Conservation (phyloP, 2,329 filamentous ascomycete genomes). For the Nemania sp. region DNA sequence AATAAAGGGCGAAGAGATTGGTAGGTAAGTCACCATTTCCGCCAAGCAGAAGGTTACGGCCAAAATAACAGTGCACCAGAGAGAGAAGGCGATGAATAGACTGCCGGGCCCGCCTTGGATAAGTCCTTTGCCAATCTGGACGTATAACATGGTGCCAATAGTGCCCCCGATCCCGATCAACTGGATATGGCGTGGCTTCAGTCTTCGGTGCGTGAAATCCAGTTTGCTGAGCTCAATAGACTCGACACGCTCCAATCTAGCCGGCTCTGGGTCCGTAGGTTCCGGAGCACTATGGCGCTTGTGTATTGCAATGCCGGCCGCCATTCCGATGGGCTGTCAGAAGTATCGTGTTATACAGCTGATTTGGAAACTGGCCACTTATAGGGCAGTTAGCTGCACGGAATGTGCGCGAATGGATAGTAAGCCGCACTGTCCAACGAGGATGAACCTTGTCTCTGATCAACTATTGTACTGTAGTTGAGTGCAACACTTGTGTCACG, state of each 20-base stretch:
- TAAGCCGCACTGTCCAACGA: not conserved
- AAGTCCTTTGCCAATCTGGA: constrained; percentile 62
- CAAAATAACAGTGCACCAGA: constrained; percentile 66
- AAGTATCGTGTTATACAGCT: not conserved
- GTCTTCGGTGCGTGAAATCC: constrained; percentile 55
- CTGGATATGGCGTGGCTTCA: constrained; percentile 62
- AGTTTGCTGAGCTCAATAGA: constrained; percentile 28
- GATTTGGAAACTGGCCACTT: not conserved
- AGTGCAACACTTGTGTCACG: not conserved
- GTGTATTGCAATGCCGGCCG: constrained; percentile 3
- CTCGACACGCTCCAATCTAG: constrained; percentile 27
- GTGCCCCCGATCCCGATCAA: constrained; percentile 67
- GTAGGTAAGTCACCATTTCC: constrained; percentile 78
- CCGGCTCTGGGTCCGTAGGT: constrained; percentile 28
- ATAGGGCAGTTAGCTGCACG: not conserved
- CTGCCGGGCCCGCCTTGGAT: constrained; percentile 63
- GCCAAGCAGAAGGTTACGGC: constrained; percentile 66
- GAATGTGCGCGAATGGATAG: not conserved
- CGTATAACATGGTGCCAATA: constrained; percentile 65
- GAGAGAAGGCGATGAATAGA: constrained; percentile 62
- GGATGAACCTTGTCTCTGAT: not conserved
- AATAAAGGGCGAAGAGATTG: constrained; percentile 79
- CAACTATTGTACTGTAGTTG: not conserved
- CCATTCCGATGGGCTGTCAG: constrained; percentile 2
- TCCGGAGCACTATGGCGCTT: constrained; percentile 1